Conservation (phyloP, 1,139 yeast genomes). For the Blastobotrys aristatus region DNA sequence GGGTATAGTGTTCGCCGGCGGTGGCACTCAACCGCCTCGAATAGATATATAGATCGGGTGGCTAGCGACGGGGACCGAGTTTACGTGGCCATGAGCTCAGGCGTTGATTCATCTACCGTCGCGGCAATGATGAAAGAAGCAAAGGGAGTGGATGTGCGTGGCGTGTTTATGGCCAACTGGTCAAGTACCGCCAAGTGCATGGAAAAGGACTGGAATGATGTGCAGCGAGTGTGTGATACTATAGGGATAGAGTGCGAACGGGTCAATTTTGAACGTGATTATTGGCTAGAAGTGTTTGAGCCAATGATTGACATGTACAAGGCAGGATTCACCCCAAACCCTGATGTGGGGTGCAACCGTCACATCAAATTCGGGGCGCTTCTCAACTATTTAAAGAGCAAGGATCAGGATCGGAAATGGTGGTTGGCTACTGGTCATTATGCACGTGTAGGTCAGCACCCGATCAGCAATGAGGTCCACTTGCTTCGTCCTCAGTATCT, state of each 20-base stretch:
- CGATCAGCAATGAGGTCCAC: conserved; percentile 33
- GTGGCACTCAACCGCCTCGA: background rate
- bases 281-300: conserved; percentile 86
- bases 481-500: conserved; percentile 56
- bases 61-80: conserved; percentile 37
- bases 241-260: conserved; percentile 66
- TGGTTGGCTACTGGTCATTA: conserved; percentile 97
- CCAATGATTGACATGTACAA: conserved; percentile 80
- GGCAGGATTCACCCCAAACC: conserved; percentile 84
- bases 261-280: conserved; percentile 81
- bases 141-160: conserved; percentile 51
- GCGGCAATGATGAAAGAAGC: conserved; percentile 61
- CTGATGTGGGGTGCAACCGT: conserved; percentile 84
- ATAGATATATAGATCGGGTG: background rate
- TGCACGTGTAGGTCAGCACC: conserved; percentile 54
- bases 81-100: conserved; percentile 90
- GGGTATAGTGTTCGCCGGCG: background rate
- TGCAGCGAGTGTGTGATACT: conserved; percentile 54
- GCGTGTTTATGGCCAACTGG: conserved; percentile 96
- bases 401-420: conserved; percentile 41
- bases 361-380: conserved; percentile 82
- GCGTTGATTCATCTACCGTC: conserved; percentile 90
- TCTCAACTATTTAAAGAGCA: conserved; percentile 44
- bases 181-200: conserved; percentile 63
- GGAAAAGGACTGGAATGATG: conserved; percentile 88